Conservation (phyloP, 805 yeast genomes). For the Lachancea cidri region DNA sequence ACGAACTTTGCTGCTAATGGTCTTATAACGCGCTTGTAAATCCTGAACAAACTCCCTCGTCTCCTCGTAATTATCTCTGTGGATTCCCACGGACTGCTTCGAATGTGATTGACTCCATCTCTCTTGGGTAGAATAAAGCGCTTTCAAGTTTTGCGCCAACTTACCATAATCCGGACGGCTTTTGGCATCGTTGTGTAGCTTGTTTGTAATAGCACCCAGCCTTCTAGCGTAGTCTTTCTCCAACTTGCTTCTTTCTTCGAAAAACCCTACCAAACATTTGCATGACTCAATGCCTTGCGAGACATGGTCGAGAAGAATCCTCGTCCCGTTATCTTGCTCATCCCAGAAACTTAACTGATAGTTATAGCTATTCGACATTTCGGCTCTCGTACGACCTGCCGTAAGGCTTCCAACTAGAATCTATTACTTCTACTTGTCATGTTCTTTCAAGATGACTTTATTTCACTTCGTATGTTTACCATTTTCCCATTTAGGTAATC, state of each 20-base stretch:
- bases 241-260: conserved; percentile 28
- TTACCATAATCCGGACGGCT: conserved; percentile 27
- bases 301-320: conserved; percentile 25
- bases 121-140: conserved; percentile 20
- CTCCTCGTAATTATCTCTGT: conserved; percentile 22
- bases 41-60: conserved; percentile 23
- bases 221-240: conserved; percentile 32
- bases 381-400: background rate
- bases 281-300: conserved; percentile 27
- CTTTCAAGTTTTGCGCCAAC: conserved; percentile 16
- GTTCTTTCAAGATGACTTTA: background rate
- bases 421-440: background rate
- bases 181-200: conserved; percentile 19
- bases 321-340: conserved; percentile 30
- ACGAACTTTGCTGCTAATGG: conserved; percentile 28
- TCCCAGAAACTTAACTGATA: conserved; percentile 34
- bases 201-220: conserved; percentile 29
- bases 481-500: background rate
- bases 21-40: conserved; percentile 25
- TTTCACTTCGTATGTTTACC: background rate
- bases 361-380: conserved; percentile 19
- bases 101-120: conserved; percentile 28
- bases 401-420: background rate
- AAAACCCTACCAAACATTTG: conserved; percentile 22
- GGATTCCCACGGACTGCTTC: conserved; percentile 26